Evolutionary conservation across 371 early-diverging fungal genomes (phyloP).

Genomic region (Lichtheimia hyalospora): DNA sequence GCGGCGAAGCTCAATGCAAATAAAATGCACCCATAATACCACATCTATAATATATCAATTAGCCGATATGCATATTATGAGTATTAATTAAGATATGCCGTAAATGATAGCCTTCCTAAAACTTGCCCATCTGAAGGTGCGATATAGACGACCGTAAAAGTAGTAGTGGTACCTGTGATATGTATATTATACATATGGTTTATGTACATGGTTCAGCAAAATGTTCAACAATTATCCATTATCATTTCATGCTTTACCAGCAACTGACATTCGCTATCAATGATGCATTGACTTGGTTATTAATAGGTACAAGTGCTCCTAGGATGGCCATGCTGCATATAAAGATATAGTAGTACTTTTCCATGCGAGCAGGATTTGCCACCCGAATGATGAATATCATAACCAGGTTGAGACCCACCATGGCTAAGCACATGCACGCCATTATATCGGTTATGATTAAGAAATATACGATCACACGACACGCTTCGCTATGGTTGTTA

Average conservation of each 20-base stretch:
- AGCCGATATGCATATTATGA: too few relatives aligned
- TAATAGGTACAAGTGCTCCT: background rate
- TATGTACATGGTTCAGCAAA: too few relatives aligned
- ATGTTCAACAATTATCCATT: too few relatives aligned
- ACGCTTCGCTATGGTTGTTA: background rate
- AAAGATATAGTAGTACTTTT: conserved; percentile 20
- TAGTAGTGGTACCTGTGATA: conserved; percentile 18
- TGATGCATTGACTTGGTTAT: background rate
- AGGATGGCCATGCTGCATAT: background rate
- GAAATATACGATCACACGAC: conserved; percentile 6
- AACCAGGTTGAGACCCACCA: conserved; percentile 26
- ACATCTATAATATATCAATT: background rate
- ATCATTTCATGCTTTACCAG: background rate
- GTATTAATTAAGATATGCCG: too few relatives aligned
- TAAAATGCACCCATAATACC: background rate
- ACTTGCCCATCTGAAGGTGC: conserved; percentile 31
- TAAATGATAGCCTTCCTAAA: too few relatives aligned
- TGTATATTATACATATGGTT: too few relatives aligned
- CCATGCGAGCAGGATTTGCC: conserved; percentile 12
- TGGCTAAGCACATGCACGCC: conserved; percentile 30
- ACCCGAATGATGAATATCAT: conserved; percentile 25
- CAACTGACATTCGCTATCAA: background rate
- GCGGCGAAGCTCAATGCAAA: background rate
- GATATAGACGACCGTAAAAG: conserved; percentile 19
- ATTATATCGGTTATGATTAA: conserved; percentile 22